Evolutionary conservation across 2,329 filamentous ascomycete genomes (phyloP), one percentile per base, ranked within the genome.

Genomic region (Pestalotiopsis sp.): DNA sequence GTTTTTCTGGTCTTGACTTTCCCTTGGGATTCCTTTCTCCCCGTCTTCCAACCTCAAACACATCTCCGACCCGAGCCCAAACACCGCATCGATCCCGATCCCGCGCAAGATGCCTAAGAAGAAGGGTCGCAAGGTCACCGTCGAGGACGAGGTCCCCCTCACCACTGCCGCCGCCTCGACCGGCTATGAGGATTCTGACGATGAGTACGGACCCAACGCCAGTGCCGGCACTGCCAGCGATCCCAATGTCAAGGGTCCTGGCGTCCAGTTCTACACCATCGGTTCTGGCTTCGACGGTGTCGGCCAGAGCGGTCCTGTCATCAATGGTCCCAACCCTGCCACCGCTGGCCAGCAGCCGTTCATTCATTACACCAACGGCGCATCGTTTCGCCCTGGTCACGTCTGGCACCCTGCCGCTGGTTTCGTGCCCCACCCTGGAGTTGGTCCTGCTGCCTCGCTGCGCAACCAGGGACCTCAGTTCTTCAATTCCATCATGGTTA

Each of bases 281-380:
- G 45, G 45, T n/a, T 2, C 45, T 2, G 14, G 17, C 20, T 14
- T 23, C 60, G 13, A 36, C 3, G 17, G 31, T 36, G 31, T 36
- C 31, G 31, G 31, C 31, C 31, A 36, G 31, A 36, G 31, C 31
- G 31, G 31, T 36, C 31, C 31, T 31, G 61, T 31, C 14, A 38
- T 73, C 25, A 67, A 70, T 64, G 71, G 71, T 17, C 41, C 59
- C 64, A 73, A 74, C 17, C 72, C 73, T 3, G 38, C 71, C 17
- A 31, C 66, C 62, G 31, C 31, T 36, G 71, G 66, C 45, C 73
- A 71, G 45, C 73, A 72, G 36, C 64, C 69, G 2, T 25, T 71
- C 36, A 69, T 71, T 62, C 74, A 74, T 17, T 68, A 58, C 38
- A 70, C 72, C 23, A 71, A 71, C 12, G 39, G 65, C 60, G 45